Percentiles rank a stretch among this genome's conserved stretches.
Conservation (phyloP, 2,329 filamentous ascomycete genomes). For the Cladosporium sphaerospermum region DNA sequence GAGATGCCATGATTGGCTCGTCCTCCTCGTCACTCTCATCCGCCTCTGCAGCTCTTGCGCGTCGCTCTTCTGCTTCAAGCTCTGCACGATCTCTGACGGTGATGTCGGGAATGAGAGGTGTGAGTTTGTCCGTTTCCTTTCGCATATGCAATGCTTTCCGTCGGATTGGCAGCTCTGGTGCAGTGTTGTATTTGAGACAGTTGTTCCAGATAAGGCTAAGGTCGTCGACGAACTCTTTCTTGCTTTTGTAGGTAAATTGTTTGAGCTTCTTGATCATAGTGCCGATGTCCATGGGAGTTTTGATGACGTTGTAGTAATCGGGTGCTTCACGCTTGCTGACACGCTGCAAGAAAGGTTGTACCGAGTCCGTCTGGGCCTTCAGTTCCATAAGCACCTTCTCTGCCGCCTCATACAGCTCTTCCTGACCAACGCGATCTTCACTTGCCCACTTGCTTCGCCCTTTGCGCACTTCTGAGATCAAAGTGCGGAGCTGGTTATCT, state of each 20-base stretch:
- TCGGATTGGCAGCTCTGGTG: conserved; percentile 76
- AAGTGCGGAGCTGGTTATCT: conserved; percentile 80
- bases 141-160: conserved; percentile 95
- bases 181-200: conserved; percentile 90
- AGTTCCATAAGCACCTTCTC: conserved; percentile 97
- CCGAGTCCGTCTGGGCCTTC: conserved; percentile 95
- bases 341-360: conserved; percentile 85
- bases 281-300: conserved; percentile 95
- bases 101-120: conserved; percentile 90
- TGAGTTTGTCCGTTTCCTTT: conserved; percentile 94
- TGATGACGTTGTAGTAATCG: conserved; percentile 91
- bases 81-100: conserved; percentile 85
- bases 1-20: conserved; percentile 87
- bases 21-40: conserved; percentile 82
- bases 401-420: conserved; percentile 92
- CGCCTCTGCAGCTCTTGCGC: conserved; percentile 75
- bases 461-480: conserved; percentile 97
- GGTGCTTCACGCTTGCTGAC: conserved; percentile 97
- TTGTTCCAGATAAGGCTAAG: conserved; percentile 96
- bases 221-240: conserved; percentile 89
- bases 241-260: conserved; percentile 53
- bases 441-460: conserved; percentile 98
- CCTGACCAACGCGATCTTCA: conserved; percentile 94
- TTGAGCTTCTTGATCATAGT: conserved; percentile 98
- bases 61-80: conserved; percentile 66